These are phyloP conservation scores for Populus hybrid DNA, from an alignment of 441 rosid genomes.

Conservation along the genomic window DNA sequence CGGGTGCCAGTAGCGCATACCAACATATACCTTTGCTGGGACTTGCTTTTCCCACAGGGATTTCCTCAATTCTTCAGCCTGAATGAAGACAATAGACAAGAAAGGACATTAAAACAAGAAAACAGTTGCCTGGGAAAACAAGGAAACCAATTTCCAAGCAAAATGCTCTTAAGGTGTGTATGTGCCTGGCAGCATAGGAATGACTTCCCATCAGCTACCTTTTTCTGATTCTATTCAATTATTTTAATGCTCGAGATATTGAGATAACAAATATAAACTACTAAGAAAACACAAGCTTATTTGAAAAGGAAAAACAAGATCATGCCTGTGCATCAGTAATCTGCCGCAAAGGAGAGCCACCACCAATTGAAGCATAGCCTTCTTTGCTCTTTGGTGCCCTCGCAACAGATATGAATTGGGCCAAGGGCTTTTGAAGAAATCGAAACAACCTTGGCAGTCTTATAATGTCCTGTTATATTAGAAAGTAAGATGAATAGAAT, in stretches of 20 bases:
- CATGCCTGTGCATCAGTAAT: constrained; percentile 78
- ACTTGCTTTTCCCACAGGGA: constrained; percentile 79
- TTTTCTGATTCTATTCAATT: not conserved
- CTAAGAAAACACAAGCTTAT: not conserved
- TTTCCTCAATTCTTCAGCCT: constrained; percentile 90
- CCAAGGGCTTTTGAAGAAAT: constrained; percentile 94
- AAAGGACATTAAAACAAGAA: not conserved
- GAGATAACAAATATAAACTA: not conserved
- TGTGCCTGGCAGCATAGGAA: not conserved
- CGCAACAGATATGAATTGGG: constrained; percentile 80
- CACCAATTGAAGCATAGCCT: constrained; percentile 97
- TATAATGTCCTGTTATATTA: constrained; percentile 71
- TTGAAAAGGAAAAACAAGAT: not conserved
- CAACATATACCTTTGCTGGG: constrained; percentile 91
- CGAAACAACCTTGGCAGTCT: constrained; percentile 81
- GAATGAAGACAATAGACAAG: constrained; percentile 19
- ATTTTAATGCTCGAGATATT: not conserved
- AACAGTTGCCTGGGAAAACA: not conserved
- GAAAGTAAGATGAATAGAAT: constrained; percentile 2
- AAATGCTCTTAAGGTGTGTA: not conserved
- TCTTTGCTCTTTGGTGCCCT: constrained; percentile 96
- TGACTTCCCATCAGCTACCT: not conserved
- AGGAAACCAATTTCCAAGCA: not conserved
- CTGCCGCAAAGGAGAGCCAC: constrained; percentile 35
- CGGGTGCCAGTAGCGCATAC: constrained; percentile 99